Base-by-base conservation (phyloP, 495 filamentous ascomycete species). In the Xylaria grammica region DNA sequence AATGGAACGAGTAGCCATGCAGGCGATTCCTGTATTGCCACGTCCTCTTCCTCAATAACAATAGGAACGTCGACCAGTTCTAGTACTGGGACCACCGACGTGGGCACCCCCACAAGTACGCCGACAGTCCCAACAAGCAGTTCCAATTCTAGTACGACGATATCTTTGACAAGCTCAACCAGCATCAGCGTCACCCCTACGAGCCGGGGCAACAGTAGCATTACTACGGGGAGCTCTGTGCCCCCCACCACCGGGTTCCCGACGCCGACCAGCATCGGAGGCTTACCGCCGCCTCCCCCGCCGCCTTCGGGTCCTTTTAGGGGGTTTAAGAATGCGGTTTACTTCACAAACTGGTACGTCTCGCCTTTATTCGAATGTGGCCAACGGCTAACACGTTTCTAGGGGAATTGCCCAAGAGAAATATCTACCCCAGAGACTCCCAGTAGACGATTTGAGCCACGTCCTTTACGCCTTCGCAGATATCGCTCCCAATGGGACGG, bases 391-490 rank as follows among this genome's bases (percentile, higher is more conserved):
- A 26, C 40, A 26, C 22, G 2, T 13, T 40, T 51, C 40, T 57
- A 78, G 91, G 91, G 90, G 86, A 10, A 93, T 94, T 63, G 93
- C 94, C 69, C 90, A 84, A 40, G 83, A 90, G 62, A 85, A 90
- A 60, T 90, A 89, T 71, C 84, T 91, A 51, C 92, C 91, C 2
- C 87, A 92, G 67, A 86, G 93, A 68, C 77, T 97, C 24, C 91
- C 92, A 0, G 92, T 85, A 1, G 81, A 87, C 27, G 85, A 94
- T 51, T 74, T 97, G 56, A 96, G 90, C 11, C 93, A 97, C 72
- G 79, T 97, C 1, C 80, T 97, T 4, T 97, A 97, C 69, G 85
- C 94, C 29, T 97, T 97, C 74, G 93, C 91, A 46, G 93, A 96
- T 70, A 84, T 96, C 40, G 85, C 84, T 1, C 82, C 88, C 0